Conservation (phyloP, 345 rosid genomes). For the Litchi chinensis region DNA sequence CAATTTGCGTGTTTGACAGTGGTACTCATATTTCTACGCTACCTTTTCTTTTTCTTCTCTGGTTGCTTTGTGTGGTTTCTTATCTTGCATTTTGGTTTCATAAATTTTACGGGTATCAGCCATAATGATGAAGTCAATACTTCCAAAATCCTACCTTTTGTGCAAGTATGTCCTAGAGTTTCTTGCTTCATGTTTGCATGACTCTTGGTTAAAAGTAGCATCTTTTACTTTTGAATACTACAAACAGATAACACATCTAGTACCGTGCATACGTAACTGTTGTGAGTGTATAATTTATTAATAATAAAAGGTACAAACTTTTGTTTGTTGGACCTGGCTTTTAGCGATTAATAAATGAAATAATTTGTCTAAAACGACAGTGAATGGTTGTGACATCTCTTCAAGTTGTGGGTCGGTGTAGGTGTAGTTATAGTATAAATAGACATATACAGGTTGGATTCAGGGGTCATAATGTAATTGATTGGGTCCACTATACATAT, state of each 20-base stretch:
- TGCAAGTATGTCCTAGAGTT: slow-evolving; percentile 58
- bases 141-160: slow-evolving; percentile 69
- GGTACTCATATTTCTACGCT: slow-evolving; percentile 41
- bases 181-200: slow-evolving; percentile 8
- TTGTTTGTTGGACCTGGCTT: not conserved
- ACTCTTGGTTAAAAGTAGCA: not conserved
- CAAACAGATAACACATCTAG: slow-evolving; percentile 14
- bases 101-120: slow-evolving; percentile 66
- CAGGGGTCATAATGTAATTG: not conserved
- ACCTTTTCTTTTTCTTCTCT: not conserved
- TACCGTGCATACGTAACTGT: not conserved
- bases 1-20: slow-evolving; percentile 95
- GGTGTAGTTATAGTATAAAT: not conserved
- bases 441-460: not conserved
- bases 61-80: not conserved
- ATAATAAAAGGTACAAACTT: not conserved
- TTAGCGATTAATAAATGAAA: not conserved
- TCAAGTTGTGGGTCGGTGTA: not conserved
- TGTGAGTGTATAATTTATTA: not conserved
- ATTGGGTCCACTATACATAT: not conserved
- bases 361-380: not conserved
- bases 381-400: not conserved
- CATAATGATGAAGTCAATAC: slow-evolving; percentile 83
- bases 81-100: slow-evolving; percentile 14
- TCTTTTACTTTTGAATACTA: not conserved